Conservation (phyloP, 345 rosid genomes). For the Noccaea caerulescens region DNA sequence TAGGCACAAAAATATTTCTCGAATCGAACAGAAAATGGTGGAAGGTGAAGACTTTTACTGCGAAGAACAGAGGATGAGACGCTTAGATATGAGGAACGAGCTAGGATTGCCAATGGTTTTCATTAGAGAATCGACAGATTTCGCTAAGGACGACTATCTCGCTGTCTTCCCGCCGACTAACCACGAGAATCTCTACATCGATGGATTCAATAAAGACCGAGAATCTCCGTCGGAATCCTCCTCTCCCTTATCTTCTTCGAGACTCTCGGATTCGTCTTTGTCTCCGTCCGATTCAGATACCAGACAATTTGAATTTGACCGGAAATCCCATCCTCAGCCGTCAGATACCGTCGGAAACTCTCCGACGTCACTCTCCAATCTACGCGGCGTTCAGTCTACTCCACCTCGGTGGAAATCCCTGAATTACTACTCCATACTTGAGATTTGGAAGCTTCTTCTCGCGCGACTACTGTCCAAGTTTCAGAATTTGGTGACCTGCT, state of each 20-base stretch:
- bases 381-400: no score
- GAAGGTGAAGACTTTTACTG: constrained; percentile 4
- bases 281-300: constrained; percentile 25
- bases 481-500: not conserved
- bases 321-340: not conserved
- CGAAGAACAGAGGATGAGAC: not conserved
- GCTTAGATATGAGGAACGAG: not conserved
- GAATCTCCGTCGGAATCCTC: constrained; percentile 23
- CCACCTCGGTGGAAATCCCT: constrained; percentile 5
- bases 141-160: constrained; percentile 30
- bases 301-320: not conserved
- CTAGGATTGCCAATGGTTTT: constrained; percentile 39
- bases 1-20: not conserved
- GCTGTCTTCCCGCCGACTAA: constrained; percentile 51
- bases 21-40: constrained; percentile 23
- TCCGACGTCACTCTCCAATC: no score
- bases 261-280: not conserved
- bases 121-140: constrained; percentile 42
- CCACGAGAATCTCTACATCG: constrained; percentile 53
- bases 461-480: constrained; percentile 37
- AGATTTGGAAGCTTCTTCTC: constrained; percentile 36
- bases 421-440: not conserved
- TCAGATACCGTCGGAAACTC: not conserved
- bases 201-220: not conserved
- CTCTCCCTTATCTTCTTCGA: constrained; percentile 13